phyloP scores from a whole-genome alignment of 2,329 filamentous ascomycete genomes.

The Penicillium psychrosexuale region DNA sequence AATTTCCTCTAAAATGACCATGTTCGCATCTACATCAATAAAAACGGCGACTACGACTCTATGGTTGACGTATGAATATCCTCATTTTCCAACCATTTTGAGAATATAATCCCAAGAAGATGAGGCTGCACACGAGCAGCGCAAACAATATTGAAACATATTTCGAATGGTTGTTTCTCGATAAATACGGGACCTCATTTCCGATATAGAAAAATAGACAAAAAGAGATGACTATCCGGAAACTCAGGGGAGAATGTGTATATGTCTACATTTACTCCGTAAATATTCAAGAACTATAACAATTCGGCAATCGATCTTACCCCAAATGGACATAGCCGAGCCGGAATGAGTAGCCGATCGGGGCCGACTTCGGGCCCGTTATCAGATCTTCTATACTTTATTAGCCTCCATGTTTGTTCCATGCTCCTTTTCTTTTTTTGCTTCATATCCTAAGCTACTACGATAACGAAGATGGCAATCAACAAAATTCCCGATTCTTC shows the following conservation, averaged over 20 bases:
- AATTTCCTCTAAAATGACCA: background rate
- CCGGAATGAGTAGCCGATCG: background rate
- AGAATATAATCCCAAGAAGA: background rate
- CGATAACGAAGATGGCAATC: conserved; percentile 2
- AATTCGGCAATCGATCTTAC: conserved; percentile 1
- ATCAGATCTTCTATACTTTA: background rate
- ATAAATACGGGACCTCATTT: background rate
- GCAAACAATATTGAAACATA: background rate
- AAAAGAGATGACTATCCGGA: background rate
- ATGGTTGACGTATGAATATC: conserved; percentile 7
- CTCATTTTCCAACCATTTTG: background rate
- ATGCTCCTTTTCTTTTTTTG: background rate
- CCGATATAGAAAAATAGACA: background rate
- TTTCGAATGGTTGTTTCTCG: background rate
- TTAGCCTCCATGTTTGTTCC: background rate
- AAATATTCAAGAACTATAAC: background rate
- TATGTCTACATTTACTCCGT: background rate
- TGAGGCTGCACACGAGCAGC: no score
- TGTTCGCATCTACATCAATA: conserved; percentile 9
- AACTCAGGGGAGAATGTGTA: background rate
- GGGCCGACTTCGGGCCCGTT: conserved; percentile 3
- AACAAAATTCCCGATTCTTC: conserved; percentile 4
- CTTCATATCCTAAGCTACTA: background rate
- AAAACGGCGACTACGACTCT: conserved; percentile 5
- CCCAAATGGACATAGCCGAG: background rate